phyloP scores from a whole-genome alignment of 371 early-diverging fungal genomes.

The Chytridiales sp. region DNA sequence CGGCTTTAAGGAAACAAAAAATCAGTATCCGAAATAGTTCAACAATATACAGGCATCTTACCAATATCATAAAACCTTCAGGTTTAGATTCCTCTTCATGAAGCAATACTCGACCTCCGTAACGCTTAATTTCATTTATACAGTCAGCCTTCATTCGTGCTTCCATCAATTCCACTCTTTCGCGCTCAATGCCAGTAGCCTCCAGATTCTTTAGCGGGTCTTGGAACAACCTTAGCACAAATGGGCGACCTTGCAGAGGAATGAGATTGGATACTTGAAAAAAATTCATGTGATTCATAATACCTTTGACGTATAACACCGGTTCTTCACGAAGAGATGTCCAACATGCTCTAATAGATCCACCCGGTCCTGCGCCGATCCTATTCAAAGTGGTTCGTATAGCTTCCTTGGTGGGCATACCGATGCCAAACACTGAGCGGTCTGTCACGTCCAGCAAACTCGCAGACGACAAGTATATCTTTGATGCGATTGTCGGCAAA shows the following conservation, averaged over 20 bases:
- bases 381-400: slow-evolving; percentile 50
- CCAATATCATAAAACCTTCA: slow-evolving; percentile 51
- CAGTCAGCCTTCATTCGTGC: slow-evolving; percentile 63
- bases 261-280: slow-evolving; percentile 1
- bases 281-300: slow-evolving; percentile 2
- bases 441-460: too few relatives aligned
- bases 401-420: slow-evolving; percentile 66
- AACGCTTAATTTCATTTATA: slow-evolving; percentile 54
- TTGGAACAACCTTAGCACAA: slow-evolving; percentile 61
- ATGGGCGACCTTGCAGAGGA: slow-evolving; percentile 44
- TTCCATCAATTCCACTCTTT: slow-evolving; percentile 71
- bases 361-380: slow-evolving; percentile 56
- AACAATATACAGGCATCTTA: slow-evolving; percentile 31
- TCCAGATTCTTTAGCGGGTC: slow-evolving; percentile 67
- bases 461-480: not conserved
- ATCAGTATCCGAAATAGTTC: not conserved
- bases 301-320: slow-evolving; percentile 66
- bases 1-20: slow-evolving; percentile 33
- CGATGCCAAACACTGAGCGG: slow-evolving; percentile 56
- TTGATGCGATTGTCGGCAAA: slow-evolving; percentile 23
- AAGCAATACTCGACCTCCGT: slow-evolving; percentile 56
- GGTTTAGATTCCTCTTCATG: slow-evolving; percentile 58
- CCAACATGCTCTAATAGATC: slow-evolving; percentile 57
- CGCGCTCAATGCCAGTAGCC: slow-evolving; percentile 66
- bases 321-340: slow-evolving; percentile 76